Evolutionary conservation across 306 rosid genomes (phyloP).

Genomic region (Boehmeria nivea): DNA sequence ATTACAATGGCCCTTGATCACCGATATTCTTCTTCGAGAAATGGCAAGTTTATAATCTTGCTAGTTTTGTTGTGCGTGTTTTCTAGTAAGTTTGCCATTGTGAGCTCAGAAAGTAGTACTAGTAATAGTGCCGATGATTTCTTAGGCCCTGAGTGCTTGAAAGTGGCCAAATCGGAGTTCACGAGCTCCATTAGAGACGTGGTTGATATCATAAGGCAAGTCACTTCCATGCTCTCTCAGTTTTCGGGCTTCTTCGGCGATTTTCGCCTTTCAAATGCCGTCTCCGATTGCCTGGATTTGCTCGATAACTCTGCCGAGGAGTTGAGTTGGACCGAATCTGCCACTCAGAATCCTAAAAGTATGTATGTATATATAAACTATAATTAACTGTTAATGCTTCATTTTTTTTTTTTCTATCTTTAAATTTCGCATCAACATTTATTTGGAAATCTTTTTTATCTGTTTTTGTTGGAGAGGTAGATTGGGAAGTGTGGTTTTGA

Average conservation of each 20-base stretch:
- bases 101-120: neutral
- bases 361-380: neutral
- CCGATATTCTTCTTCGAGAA: no score
- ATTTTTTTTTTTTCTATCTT: neutral
- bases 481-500: no score
- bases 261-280: conserved; percentile 51
- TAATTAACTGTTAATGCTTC: neutral
- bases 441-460: no score
- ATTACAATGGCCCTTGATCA: conserved; percentile 34
- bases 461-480: neutral
- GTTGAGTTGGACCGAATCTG: conserved; percentile 50
- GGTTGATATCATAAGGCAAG: conserved; percentile 22
- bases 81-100: neutral
- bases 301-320: conserved; percentile 53
- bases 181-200: conserved; percentile 25
- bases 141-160: conserved; percentile 25
- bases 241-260: conserved; percentile 31
- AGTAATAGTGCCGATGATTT: neutral
- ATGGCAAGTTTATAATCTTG: conserved; percentile 8
- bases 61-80: conserved; percentile 2
- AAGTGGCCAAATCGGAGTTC: conserved; percentile 42
- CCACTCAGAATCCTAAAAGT: conserved; percentile 51
- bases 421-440: no score
- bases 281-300: conserved; percentile 65
- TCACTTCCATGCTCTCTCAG: conserved; percentile 44